Percentiles rank a stretch among this genome's conserved stretches.
Conservation (phyloP, 352 stramenopile species). For the Pilasporangium apinafurcum region DNA sequence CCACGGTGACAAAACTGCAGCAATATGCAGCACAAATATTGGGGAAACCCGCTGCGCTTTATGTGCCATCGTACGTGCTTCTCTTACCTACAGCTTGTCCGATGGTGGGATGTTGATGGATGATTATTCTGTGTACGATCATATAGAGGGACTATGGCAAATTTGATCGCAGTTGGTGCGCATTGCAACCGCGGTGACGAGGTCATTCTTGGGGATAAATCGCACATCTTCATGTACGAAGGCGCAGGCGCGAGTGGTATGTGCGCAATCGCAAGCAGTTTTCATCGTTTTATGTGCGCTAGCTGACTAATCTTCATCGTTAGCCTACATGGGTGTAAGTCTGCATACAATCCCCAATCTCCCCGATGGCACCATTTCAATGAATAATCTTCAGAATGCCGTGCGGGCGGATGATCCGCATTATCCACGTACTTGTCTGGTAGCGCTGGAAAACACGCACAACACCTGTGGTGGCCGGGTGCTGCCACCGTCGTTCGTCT, state of each 20-base stretch:
- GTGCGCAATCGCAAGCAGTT: constrained; percentile 9
- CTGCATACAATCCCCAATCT: constrained; percentile 83
- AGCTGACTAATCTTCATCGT: constrained; percentile 1
- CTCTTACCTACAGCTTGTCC: constrained; percentile 3
- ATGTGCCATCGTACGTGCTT: constrained; percentile 88
- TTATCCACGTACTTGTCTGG: constrained; percentile 81
- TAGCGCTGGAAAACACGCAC: constrained; percentile 98
- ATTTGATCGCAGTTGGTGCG: constrained; percentile 92
- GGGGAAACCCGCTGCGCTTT: constrained; percentile 93
- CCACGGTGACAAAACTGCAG: constrained; percentile 93
- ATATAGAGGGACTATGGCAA: constrained; percentile 96
- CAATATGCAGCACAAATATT: constrained; percentile 88
- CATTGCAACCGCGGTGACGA: constrained; percentile 92
- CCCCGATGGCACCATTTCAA: constrained; percentile 75
- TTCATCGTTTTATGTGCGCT: background rate
- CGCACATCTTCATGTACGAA: constrained; percentile 98
- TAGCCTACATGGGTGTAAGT: constrained; percentile 88
- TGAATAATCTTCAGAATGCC: constrained; percentile 76
- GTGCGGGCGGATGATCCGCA: constrained; percentile 76
- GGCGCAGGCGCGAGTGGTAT: constrained; percentile 81
- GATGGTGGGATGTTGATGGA: background rate
- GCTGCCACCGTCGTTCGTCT: constrained; percentile 82
- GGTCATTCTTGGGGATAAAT: constrained; percentile 93
- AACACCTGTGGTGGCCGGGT: constrained; percentile 94
- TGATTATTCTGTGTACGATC: background rate